Evolutionary conservation across 148 eudicot genomes (phyloP).

Genomic region (Polygonum aviculare): DNA sequence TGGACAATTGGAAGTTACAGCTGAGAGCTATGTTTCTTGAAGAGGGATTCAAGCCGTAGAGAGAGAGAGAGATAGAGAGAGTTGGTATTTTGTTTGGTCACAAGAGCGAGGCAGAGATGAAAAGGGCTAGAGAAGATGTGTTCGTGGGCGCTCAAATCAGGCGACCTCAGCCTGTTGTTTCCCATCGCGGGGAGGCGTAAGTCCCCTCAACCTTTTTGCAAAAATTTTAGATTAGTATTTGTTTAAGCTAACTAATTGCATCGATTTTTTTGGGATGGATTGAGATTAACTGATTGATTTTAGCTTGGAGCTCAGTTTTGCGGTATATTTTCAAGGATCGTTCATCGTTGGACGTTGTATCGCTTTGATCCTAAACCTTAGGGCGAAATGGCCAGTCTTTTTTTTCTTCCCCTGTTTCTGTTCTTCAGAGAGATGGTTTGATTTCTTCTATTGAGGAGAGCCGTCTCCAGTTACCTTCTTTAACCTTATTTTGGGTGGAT

Average conservation of each 20-base stretch:
- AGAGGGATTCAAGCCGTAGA: conserved; percentile 1
- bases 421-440: neutral
- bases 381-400: neutral
- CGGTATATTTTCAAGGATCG: neutral
- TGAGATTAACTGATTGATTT: neutral
- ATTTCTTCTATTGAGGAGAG: neutral
- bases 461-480: neutral
- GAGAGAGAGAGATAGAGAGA: neutral
- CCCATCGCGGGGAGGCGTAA: conserved; percentile 8
- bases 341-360: neutral
- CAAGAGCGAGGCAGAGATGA: neutral
- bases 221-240: neutral
- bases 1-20: neutral
- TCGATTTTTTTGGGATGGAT: neutral
- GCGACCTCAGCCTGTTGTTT: conserved; percentile 3
- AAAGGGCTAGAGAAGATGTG: conserved; percentile 12
- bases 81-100: neutral
- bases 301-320: neutral
- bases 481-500: neutral
- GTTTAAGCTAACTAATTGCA: neutral
- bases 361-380: neutral
- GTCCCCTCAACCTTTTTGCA: neutral
- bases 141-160: conserved; percentile 2
- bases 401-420: neutral
- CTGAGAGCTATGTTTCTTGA: neutral